phyloP scores from a whole-genome alignment of 192 early-diverging fungal species.

The Gaertneriomyces sp. region DNA sequence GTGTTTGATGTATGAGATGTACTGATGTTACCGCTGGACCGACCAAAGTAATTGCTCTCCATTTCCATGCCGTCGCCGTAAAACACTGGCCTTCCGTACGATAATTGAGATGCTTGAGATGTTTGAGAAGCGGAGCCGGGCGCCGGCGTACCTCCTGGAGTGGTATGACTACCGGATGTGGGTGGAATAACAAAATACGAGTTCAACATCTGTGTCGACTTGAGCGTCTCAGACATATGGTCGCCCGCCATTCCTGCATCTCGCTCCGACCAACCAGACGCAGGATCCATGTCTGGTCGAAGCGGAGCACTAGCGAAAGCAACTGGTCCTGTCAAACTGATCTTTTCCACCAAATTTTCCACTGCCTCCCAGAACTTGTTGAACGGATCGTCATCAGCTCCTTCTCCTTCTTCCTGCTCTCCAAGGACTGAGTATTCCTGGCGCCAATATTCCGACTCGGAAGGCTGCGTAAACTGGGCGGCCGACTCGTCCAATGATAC shows the following conservation, averaged over 20 bases:
- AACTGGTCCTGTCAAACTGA: slow-evolving; percentile 47
- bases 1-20: too few relatives aligned
- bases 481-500: slow-evolving; percentile 35
- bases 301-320: slow-evolving; percentile 36
- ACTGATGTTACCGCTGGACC: neutral
- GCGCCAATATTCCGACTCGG: slow-evolving; percentile 8
- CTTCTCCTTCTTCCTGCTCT: slow-evolving; percentile 36
- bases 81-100: slow-evolving; percentile 14
- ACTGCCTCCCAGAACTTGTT: slow-evolving; percentile 79
- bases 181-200: slow-evolving; percentile 43
- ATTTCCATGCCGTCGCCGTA: slow-evolving; percentile 13
- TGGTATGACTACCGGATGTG: neutral
- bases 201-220: slow-evolving; percentile 34
- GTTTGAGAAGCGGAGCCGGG: neutral
- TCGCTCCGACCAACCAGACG: slow-evolving; percentile 1
- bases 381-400: slow-evolving; percentile 74
- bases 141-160: too few relatives aligned
- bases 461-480: neutral
- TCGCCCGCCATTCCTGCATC: neutral
- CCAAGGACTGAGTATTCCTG: slow-evolving; percentile 28
- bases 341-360: slow-evolving; percentile 67
- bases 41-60: slow-evolving; percentile 29
- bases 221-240: slow-evolving; percentile 26
- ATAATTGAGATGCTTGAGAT: neutral
- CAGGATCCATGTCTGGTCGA: neutral